A percentile compares a stretch with the other conserved stretches of the same genome.
Evolutionary conservation across 768 basidiomycete genomes (phyloP).

Genomic region (Serendipita sp.): DNA sequence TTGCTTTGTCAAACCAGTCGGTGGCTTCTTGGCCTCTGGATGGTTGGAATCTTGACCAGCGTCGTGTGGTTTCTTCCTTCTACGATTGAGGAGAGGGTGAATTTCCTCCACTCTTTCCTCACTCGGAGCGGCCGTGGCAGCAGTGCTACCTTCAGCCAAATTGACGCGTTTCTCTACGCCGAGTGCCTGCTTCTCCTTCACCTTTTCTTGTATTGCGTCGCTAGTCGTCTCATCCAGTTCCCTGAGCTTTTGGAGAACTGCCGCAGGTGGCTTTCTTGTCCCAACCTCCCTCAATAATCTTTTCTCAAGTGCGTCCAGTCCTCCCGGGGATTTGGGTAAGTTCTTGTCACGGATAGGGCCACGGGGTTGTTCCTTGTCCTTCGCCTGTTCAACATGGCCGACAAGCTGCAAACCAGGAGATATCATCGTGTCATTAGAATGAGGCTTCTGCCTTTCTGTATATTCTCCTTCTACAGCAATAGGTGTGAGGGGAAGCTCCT

Average conservation of each 20-base stretch:
- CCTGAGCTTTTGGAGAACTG: neutral
- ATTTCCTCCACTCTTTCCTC: neutral
- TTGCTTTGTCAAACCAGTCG: constrained; percentile 11
- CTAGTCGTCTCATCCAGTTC: neutral
- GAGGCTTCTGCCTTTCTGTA: too few species aligned
- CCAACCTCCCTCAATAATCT: constrained; percentile 57
- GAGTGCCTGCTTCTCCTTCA: neutral
- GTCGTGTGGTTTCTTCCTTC: constrained; percentile 1
- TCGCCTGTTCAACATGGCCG: neutral
- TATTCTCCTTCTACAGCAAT: neutral
- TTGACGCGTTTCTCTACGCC: neutral
- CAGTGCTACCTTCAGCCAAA: neutral
- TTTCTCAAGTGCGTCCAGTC: constrained; percentile 58
- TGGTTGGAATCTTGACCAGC: too few species aligned
- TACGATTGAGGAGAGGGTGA: constrained; percentile 3
- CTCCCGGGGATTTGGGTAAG: constrained; percentile 23
- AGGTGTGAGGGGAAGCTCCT: neutral
- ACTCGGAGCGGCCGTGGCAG: neutral
- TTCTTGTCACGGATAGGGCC: neutral
- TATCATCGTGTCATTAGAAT: neutral
- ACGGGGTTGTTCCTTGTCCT: neutral
- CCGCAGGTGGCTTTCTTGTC: constrained; percentile 28
- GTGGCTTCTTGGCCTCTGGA: constrained; percentile 13
- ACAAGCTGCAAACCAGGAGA: neutral
- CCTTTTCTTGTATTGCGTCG: constrained; percentile 1